Percentiles rank a stretch among this genome's conserved stretches.
Evolutionary conservation across 208 protist genomes (phyloP).

Genomic region (Trichomonas tenax): DNA sequence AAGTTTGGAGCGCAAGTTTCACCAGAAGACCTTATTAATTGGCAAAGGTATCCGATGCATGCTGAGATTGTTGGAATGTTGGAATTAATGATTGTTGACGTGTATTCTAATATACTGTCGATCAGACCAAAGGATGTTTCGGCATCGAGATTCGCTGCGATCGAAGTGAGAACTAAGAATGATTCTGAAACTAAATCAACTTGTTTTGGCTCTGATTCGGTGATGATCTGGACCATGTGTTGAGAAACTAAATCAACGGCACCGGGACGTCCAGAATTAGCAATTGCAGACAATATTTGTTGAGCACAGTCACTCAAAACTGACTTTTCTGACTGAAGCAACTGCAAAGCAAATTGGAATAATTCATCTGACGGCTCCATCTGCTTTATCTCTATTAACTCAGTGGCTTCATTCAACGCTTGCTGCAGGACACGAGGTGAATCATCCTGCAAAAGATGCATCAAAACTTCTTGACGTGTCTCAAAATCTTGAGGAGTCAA

Average conservation of each 20-base stretch:
- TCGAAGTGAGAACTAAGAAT: neutral
- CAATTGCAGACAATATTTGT: neutral
- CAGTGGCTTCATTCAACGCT: neutral
- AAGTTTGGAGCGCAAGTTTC: neutral
- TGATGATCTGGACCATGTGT: neutral
- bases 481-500: neutral
- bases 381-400: neutral
- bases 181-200: neutral
- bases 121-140: neutral
- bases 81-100: neutral
- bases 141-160: neutral
- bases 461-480: neutral
- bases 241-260: neutral
- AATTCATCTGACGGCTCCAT: neutral
- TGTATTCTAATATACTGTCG: neutral
- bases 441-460: neutral
- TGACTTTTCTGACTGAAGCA: neutral
- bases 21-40: neutral
- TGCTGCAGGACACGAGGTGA: neutral
- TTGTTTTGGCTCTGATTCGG: neutral
- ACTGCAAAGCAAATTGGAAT: neutral
- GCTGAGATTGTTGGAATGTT: neutral
- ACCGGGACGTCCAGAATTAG: neutral
- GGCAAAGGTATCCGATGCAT: neutral
- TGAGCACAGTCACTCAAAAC: neutral